Evolutionary conservation across 73 alveolate genomes (phyloP), one percentile per base, ranked within the genome.

Genomic region (Halteria grandinella): DNA sequence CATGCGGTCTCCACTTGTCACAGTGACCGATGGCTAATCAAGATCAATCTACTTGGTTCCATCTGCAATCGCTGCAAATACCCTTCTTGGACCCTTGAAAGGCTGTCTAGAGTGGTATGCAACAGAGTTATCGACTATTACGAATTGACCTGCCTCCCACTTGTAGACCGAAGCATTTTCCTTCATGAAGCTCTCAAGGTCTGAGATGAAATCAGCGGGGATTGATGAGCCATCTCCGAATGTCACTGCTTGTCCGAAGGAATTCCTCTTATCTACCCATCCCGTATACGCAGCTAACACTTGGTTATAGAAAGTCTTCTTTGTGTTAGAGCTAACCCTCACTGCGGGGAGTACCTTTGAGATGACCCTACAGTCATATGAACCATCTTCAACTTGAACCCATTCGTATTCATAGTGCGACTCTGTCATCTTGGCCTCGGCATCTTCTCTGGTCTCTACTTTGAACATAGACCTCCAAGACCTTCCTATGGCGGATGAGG

Each of bases 261-360:
- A 21, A 32, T 70, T 70, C 29, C 84, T 45, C 48, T 50, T 70
- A 55, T 70, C 84, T 7, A 50, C 48, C 84, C 84, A 70, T 52
- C 84, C 84, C 28, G 70, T 70, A 33, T 44, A 70, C 4, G 84
- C 70, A 55, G 84, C 84, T 3, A 70, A n/a, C 17, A 70, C 55
- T 52, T 70, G 50, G 36, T 70, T 70, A 40, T 23, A 52, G 58
- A 70, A 70, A 12, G 44, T 29, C 20, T 51, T 55, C 44, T 72
- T 47, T 2, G 57, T 62, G 23, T 49, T 39, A 21, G 84, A 21
- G 41, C 52, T 27, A 1, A 11, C 18, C 50, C 40, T 70, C 12
- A 70, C 69, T 8, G 84, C 84, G 18, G 84, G 71, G 28, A 70
- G 47, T 25, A 50, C 24, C 50, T 41, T 11, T 24, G 84, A 50